Evolutionary conservation across 768 basidiomycete genomes (phyloP), one percentile per base, ranked within the genome.

Genomic region (Lepiota venenata): DNA sequence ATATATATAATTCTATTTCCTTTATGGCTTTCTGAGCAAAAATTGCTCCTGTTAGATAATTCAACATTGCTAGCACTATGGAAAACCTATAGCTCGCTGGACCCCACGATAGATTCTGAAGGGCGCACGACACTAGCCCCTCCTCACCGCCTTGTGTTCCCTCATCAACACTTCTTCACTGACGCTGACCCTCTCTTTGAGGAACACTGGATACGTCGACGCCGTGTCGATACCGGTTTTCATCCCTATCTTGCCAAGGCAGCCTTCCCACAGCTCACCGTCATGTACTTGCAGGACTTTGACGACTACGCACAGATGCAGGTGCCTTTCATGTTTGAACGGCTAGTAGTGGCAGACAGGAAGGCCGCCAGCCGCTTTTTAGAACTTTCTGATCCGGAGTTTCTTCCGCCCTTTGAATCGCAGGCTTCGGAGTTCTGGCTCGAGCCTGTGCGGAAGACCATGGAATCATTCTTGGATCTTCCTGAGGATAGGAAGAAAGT

Each of bases 281-380:
- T 85, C 48, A 79, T 88, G 72, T 92, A 85, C 65, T 55, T 72
- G 15, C 80, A 85, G 55, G 92, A 94, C 62, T 93, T 91, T 82
- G 74, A 79, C 44, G 93, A 95, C 68, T 85, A 86, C 60, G 75
- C 78, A 36, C 74, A 78, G 54, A 80, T 91, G 61, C 74, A 76
- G 16, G 76, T 83, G 15, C 88, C 93, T 0, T 92, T 85, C 65
- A 61, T 93, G 15, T 70, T 91, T 50, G 86, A 89, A 59, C 84
- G 91, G 10, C 73, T 90, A 11, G 82, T 96, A 29, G 71, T 97
- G 32, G 85, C 84, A 0, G 92, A 95, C 62, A 74, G 85, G 43
- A 77, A 80, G n/a, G 88, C 87, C 0, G 85, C 90, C 2, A 61
- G 60, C n/a, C 56, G 59, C 10, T 58, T 58, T 2, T 32, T 69